These are phyloP conservation scores for Arthrobotrys musiformis DNA, from an alignment of 2,329 filamentous ascomycete species.

Conservation along the genomic window DNA sequence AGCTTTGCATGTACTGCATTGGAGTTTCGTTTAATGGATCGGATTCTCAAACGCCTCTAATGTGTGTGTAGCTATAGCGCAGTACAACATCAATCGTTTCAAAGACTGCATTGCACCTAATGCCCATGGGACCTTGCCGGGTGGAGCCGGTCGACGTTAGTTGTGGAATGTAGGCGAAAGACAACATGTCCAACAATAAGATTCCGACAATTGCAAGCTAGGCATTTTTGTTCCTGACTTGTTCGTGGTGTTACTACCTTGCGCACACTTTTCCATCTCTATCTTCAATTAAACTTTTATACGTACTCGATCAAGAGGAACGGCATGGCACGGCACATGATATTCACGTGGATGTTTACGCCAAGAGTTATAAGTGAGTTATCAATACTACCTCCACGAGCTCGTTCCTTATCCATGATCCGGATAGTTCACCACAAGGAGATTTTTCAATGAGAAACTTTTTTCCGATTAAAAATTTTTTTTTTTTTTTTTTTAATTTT, in stretches of 20 bases:
- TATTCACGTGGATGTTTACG: constrained; percentile 19
- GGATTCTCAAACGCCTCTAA: constrained; percentile 29
- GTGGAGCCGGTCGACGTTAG: constrained; percentile 19
- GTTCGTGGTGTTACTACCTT: constrained; percentile 6
- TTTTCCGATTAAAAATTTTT: background rate
- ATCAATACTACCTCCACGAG: constrained; percentile 29
- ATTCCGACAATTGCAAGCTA: background rate
- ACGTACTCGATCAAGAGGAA: background rate
- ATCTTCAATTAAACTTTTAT: constrained; percentile 1
- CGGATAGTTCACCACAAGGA: background rate
- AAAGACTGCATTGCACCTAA: constrained; percentile 28
- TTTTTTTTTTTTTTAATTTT: background rate
- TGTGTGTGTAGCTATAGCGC: constrained; percentile 9
- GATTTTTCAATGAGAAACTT: background rate
- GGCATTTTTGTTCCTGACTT: background rate
- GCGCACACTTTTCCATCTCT: constrained; percentile 22
- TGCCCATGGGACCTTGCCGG: constrained; percentile 6
- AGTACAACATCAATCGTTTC: constrained; percentile 32
- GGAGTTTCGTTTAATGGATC: constrained; percentile 34
- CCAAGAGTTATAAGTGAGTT: background rate
- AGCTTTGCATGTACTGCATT: constrained; percentile 13
- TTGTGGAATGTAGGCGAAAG: constrained; percentile 1
- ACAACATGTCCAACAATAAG: background rate
- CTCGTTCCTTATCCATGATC: constrained; percentile 8
- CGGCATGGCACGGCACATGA: constrained; percentile 12